phyloP scores from a whole-genome alignment of 257 asterid species.

The Solanum chmielewskii region DNA sequence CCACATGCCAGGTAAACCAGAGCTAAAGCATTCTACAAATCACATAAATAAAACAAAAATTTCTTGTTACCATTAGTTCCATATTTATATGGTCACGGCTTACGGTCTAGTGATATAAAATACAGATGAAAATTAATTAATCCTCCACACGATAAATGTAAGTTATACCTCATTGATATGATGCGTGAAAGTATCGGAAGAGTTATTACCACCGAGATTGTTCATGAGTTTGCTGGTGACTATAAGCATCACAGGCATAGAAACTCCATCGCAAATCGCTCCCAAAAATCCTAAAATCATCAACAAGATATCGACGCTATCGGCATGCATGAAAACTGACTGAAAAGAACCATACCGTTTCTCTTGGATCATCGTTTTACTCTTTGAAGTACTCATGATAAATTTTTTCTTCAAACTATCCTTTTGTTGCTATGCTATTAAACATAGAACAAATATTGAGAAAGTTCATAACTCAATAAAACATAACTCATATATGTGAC shows the following conservation, averaged over 20 bases:
- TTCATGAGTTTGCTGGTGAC: constrained; percentile 61
- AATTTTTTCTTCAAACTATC: background rate
- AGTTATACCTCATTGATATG: constrained; percentile 41
- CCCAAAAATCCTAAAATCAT: constrained; percentile 69
- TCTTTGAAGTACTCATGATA: background rate
- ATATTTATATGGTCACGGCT: background rate
- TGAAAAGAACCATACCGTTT: constrained; percentile 23
- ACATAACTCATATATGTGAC: background rate
- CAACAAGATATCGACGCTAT: constrained; percentile 32
- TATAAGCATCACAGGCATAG: constrained; percentile 56
- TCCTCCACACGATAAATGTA: background rate
- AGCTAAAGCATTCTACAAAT: constrained; percentile 55
- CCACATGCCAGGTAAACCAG: constrained; percentile 71
- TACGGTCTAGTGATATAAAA: background rate
- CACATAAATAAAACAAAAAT: background rate
- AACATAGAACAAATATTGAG: background rate
- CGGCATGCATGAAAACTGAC: constrained; percentile 68
- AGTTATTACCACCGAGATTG: constrained; percentile 28
- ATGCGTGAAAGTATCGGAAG: constrained; percentile 25
- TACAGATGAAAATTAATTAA: background rate
- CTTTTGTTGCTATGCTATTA: background rate
- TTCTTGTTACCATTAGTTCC: background rate
- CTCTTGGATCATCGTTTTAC: constrained; percentile 5
- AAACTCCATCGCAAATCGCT: constrained; percentile 52
- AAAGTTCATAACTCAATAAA: background rate